Evolutionary conservation across 192 early-diverging fungal genomes (phyloP).

Genomic region (Backusella parvicylindrica): DNA sequence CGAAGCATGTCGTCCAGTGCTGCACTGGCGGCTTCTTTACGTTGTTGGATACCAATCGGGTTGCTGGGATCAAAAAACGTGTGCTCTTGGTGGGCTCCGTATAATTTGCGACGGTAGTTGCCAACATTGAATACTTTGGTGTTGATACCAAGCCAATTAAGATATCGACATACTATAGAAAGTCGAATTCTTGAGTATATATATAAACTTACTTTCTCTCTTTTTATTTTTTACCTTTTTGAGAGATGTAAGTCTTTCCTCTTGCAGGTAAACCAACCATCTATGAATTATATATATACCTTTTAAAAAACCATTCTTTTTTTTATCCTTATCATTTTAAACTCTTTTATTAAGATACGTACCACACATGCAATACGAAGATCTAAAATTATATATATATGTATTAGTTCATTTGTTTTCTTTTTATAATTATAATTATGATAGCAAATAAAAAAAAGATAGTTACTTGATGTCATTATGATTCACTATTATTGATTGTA

Average conservation of each 20-base stretch:
- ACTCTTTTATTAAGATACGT: slow-evolving; percentile 5
- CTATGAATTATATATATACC: slow-evolving; percentile 31
- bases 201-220: neutral
- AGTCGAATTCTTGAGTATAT: no score
- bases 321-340: neutral
- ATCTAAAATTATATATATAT: slow-evolving; percentile 9
- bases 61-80: slow-evolving; percentile 92
- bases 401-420: neutral
- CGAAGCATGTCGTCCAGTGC: slow-evolving; percentile 90
- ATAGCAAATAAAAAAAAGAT: neutral
- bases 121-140: slow-evolving; percentile 97
- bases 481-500: no score
- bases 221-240: slow-evolving; percentile 60
- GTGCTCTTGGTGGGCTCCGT: slow-evolving; percentile 78
- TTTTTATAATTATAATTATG: neutral
- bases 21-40: slow-evolving; percentile 74
- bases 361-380: slow-evolving; percentile 32
- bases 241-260: slow-evolving; percentile 96
- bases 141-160: slow-evolving; percentile 92
- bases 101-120: slow-evolving; percentile 88
- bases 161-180: slow-evolving; percentile 77
- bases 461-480: neutral
- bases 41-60: slow-evolving; percentile 60
- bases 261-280: slow-evolving; percentile 92
- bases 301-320: neutral